phyloP scores from a whole-genome alignment of 108 stramenopile genomes.

The Fistulifera solaris region DNA sequence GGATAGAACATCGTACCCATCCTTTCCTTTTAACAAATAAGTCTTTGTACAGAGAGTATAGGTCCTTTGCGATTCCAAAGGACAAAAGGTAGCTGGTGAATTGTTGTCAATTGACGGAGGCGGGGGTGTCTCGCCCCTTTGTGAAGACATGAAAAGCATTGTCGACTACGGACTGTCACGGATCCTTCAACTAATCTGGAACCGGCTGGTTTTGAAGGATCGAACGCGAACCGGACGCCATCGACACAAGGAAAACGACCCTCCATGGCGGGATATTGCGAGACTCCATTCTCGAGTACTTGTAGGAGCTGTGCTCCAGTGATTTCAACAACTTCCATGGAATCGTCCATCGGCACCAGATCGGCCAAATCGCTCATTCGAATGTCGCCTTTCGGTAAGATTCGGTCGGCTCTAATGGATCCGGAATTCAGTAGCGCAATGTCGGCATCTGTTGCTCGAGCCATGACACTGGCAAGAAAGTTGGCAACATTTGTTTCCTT shows the following conservation, averaged over 20 bases:
- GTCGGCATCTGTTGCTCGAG: conserved; percentile 25
- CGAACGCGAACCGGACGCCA: conserved; percentile 36
- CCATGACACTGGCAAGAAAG: conserved; percentile 36
- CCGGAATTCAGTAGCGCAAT: conserved; percentile 39
- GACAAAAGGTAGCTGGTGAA: neutral
- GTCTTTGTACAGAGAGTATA: conserved; percentile 24
- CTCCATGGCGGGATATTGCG: conserved; percentile 34
- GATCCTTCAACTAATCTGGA: conserved; percentile 16
- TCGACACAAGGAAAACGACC: conserved; percentile 42
- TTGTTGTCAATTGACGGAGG: too few species aligned
- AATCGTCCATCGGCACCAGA: conserved; percentile 23
- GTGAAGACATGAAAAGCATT: neutral
- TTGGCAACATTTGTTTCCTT: conserved; percentile 39
- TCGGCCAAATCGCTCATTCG: conserved; percentile 17
- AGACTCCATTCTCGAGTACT: conserved; percentile 51
- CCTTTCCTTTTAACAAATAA: conserved; percentile 36
- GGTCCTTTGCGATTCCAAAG: conserved; percentile 16
- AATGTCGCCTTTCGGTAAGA: conserved; percentile 11
- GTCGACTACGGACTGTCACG: conserved; percentile 12
- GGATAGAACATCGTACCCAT: conserved; percentile 32
- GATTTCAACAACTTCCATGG: conserved; percentile 20
- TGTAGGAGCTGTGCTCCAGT: conserved; percentile 24
- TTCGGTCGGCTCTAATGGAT: conserved; percentile 31
- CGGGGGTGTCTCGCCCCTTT: neutral
- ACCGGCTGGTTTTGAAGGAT: conserved; percentile 17